Base-by-base conservation (phyloP, 2,329 filamentous ascomycete genomes). In the Aureobasidium leucospermi region DNA sequence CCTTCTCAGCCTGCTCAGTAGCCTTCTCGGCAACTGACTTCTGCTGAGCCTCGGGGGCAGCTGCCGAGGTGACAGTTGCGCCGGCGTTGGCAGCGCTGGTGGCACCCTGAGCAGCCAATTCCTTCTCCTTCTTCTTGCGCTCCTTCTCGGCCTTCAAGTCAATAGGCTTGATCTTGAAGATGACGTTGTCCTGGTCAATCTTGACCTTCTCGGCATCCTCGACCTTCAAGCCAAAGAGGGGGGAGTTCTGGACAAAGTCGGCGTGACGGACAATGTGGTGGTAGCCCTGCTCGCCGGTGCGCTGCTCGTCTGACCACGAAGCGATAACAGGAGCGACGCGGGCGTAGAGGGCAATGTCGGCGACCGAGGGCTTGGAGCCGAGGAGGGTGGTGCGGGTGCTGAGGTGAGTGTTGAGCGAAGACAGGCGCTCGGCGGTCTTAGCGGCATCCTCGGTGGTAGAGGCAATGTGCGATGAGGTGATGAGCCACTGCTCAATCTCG, bases 141-240 rank as follows among this genome's bases (percentile, higher is more conserved):
- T 96, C 92, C 80, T 96, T 96, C 81, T 96, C 93, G 60, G 91
- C 91, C 81, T 95, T 96, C 68, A 88, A 85, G 66, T 96, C 91
- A 63, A 93, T 85, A 19, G 89, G 89, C 67, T 93, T 93, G 78
- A 94, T 93, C 67, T 92, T 87, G 73, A 91, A 92, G 64, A 90
- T 81, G 61, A 97, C 83, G 67, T 92, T 87, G 68, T 91, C 85
- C 53, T 84, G 78, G 73, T 96, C 86, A 66, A 97, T 83, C 65
- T 78, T 77, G 68, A 96, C 77, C 80, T 94, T 96, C 70, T 94
- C 85, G 57, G 76, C 80, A 13, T 87, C 84, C 62, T 81, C 78
- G 65, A 96, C 77, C 63, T 83, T 81, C 62, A 96, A 79, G 16
- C 81, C 86, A 63, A 95, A 81, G 47, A 85, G 66, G 1, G 85